Base-by-base conservation (phyloP, 2,329 filamentous ascomycete species). In the Arthrobotrys pseudoclavata region DNA sequence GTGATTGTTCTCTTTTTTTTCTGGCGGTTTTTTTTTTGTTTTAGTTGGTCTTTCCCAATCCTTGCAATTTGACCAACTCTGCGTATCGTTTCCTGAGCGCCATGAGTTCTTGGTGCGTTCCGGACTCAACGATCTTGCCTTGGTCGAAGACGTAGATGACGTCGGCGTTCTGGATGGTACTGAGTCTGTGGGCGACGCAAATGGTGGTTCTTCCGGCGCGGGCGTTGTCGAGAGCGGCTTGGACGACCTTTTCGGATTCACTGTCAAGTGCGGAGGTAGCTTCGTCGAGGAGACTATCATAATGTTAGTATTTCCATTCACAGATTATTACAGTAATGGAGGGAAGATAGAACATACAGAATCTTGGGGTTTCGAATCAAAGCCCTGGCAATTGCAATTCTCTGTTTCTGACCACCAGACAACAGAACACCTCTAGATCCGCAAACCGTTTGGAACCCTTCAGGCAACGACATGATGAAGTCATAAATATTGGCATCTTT, bases 131-230 rank as follows among this genome's bases (percentile, higher is more conserved):
- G 50, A 98, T 89, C 76, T 89, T 88, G 6, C 95, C 96, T 81
- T 92, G 90, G 83, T 97, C 94, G 83, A 98, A 96, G n/a, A 98
- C 95, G 80, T 96, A 97, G 81, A 98, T 98, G 60, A 95, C 86
- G 82, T 98, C 95, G 0, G 95, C 95, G 83, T 96, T 94, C 83
- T 97, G 94, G 77, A 98, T 97, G 0, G 96, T 97, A 34, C 76
- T 93, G 4, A 99, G 86, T 24, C 96, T 88, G 84, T 99, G 95
- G 2, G 96, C 96, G 0, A 99, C 95, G 0, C 95, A 94, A 79
- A 99, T 96, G 0, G 95, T 98, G 5, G 94, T 97, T 63, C 94
- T 88, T 34, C 80, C 80, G 12, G 52, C 91, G 93, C 93, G 91
- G 1, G 94, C 94, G 79, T 90, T 89, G 83, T 97, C 92, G 15